Evolutionary conservation across 2,329 filamentous ascomycete genomes (phyloP).

Genomic region (Exophiala calicioides): DNA sequence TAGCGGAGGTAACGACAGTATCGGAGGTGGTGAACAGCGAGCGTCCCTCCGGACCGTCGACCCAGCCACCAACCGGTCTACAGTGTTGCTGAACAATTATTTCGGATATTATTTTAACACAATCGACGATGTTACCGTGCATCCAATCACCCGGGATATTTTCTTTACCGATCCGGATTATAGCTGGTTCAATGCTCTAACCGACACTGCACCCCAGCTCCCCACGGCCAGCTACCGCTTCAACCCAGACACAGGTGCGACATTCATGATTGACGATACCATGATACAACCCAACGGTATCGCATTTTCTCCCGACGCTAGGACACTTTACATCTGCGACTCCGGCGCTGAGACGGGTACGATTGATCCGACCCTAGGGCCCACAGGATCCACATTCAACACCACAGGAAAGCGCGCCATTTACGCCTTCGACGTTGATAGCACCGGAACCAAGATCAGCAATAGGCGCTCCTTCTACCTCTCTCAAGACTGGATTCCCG

Average conservation of each 20-base stretch:
- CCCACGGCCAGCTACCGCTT: constrained; percentile 45
- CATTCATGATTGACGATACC: constrained; percentile 42
- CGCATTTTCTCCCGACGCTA: constrained; percentile 44
- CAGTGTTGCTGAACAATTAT: constrained; percentile 48
- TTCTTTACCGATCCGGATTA: constrained; percentile 54
- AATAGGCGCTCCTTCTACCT: constrained; percentile 46
- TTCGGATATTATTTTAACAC: constrained; percentile 49
- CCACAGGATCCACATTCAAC: constrained; percentile 24
- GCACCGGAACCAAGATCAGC: constrained; percentile 38
- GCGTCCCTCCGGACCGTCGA: constrained; percentile 48
- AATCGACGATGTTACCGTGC: constrained; percentile 47
- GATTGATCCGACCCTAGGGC: constrained; percentile 33
- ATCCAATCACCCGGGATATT: constrained; percentile 44
- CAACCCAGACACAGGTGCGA: constrained; percentile 37
- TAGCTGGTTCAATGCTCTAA: constrained; percentile 39
- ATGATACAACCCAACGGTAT: constrained; percentile 47
- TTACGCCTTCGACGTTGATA: constrained; percentile 42
- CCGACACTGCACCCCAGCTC: constrained; percentile 39
- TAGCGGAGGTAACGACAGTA: constrained; percentile 40
- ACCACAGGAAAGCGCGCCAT: constrained; percentile 27
- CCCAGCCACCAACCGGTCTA: constrained; percentile 45
- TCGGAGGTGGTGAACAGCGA: constrained; percentile 42
- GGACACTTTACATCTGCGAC: constrained; percentile 44
- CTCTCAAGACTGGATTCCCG: constrained; percentile 42
- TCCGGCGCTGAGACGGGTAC: constrained; percentile 36